Percentiles rank a stretch among this genome's conserved stretches.
Evolutionary conservation across 2,329 filamentous ascomycete species (phyloP).

Genomic region (Plenodomus tracheiphilus): DNA sequence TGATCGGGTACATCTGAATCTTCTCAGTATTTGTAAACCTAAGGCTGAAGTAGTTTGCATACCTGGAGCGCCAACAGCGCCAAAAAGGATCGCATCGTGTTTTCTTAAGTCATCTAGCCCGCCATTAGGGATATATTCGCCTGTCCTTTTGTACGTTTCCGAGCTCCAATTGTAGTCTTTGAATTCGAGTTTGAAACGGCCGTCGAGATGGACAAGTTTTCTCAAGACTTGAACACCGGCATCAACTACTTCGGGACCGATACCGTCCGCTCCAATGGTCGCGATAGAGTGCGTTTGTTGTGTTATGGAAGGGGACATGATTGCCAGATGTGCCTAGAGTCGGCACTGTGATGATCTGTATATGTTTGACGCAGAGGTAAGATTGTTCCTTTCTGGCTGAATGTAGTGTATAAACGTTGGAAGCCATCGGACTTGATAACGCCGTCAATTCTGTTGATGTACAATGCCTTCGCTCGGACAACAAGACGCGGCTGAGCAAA

Average conservation of each 20-base stretch:
- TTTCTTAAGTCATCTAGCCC: conserved; percentile 60
- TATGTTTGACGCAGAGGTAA: too few species aligned
- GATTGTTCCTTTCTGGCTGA: too few species aligned
- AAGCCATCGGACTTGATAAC: too few species aligned
- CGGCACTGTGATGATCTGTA: too few species aligned
- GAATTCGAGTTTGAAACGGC: conserved; percentile 64
- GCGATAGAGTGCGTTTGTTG: conserved; percentile 34
- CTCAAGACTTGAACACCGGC: conserved; percentile 66
- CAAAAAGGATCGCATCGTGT: conserved; percentile 70
- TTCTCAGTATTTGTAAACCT: not conserved
- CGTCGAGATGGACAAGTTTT: conserved; percentile 54
- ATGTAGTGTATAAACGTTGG: too few species aligned
- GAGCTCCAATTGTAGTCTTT: conserved; percentile 69
- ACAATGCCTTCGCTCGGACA: not conserved
- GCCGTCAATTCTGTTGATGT: too few species aligned
- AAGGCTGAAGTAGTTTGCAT: conserved; percentile 15
- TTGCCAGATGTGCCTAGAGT: not conserved
- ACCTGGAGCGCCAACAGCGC: conserved; percentile 66
- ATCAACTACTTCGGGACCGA: conserved; percentile 68
- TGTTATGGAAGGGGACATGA: conserved; percentile 29
- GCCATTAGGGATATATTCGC: conserved; percentile 66
- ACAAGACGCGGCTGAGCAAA: not conserved
- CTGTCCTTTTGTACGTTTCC: conserved; percentile 66
- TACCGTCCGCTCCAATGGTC: conserved; percentile 69
- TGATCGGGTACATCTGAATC: conserved; percentile 57